These are phyloP conservation scores for Myxozyma geophila DNA, from an alignment of 805 yeast species.

Conservation along the genomic window DNA sequence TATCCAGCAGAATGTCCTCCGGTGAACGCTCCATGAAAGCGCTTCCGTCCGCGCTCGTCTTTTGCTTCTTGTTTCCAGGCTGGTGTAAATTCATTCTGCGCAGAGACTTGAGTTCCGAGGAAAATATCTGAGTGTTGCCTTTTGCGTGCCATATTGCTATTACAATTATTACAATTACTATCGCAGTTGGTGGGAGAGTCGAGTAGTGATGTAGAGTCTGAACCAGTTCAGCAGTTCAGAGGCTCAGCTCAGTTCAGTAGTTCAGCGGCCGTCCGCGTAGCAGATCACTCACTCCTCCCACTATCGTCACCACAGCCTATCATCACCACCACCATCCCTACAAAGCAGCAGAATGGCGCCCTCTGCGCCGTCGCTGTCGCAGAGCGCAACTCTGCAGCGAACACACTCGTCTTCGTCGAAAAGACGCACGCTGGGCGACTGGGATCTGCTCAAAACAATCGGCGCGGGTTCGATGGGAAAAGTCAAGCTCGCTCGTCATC, in stretches of 20 bases:
- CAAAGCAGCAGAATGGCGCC: slow-evolving; percentile 17
- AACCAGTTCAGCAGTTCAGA: too few relatives aligned
- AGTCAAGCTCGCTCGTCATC: slow-evolving; percentile 90
- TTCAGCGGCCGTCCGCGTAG: too few relatives aligned
- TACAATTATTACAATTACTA: too few relatives aligned
- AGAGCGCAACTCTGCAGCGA: slow-evolving; percentile 13
- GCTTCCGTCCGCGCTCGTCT: slow-evolving; percentile 38
- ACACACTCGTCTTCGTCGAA: slow-evolving; percentile 43
- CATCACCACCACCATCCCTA: neutral
- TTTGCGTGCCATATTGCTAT: slow-evolving; percentile 6
- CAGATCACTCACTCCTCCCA: neutral
- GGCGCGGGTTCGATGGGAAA: slow-evolving; percentile 99
- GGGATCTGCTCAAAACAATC: slow-evolving; percentile 93
- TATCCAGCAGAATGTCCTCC: slow-evolving; percentile 48
- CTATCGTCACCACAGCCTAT: neutral
- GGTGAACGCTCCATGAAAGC: slow-evolving; percentile 46
- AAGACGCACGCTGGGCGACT: slow-evolving; percentile 89
- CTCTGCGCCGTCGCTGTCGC: slow-evolving; percentile 19
- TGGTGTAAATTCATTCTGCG: slow-evolving; percentile 24
- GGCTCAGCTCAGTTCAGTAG: too few relatives aligned
- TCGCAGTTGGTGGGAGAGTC: neutral
- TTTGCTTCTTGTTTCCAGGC: slow-evolving; percentile 39
- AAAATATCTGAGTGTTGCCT: slow-evolving; percentile 13
- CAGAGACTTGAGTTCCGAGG: slow-evolving; percentile 27
- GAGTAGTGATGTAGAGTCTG: neutral